Conservation (phyloP, 1,139 yeast species). For the Debaryomyces subglobosus region DNA sequence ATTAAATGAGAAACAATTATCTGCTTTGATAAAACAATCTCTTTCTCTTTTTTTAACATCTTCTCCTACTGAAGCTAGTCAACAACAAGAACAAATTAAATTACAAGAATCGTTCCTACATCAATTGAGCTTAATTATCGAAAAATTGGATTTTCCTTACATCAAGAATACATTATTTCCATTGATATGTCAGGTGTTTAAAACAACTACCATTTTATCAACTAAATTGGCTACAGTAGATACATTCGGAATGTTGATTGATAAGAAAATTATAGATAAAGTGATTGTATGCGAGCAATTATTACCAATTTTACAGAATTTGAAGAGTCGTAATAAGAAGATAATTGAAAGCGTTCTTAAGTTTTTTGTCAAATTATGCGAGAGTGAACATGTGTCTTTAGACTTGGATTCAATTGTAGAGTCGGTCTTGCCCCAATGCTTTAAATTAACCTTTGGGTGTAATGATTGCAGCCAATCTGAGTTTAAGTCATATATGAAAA, state of each 20-base stretch:
- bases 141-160: conserved; percentile 67
- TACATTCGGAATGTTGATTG: conserved; percentile 62
- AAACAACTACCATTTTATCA: conserved; percentile 79
- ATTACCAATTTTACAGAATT: conserved; percentile 70
- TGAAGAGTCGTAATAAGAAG: conserved; percentile 77
- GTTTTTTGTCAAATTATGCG: conserved; percentile 51
- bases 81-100: conserved; percentile 36
- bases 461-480: conserved; percentile 43
- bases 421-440: conserved; percentile 41
- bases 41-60: conserved; percentile 33
- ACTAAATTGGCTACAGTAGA: conserved; percentile 74
- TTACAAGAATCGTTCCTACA: conserved; percentile 61
- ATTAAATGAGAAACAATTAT: conserved; percentile 50
- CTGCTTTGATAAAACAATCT: conserved; percentile 35
- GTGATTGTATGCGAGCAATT: conserved; percentile 74
- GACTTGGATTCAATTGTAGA: conserved; percentile 44
- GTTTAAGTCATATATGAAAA: conserved; percentile 33
- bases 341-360: conserved; percentile 59
- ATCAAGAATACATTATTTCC: conserved; percentile 78
- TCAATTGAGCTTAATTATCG: conserved; percentile 47
- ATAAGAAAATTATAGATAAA: conserved; percentile 65
- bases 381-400: conserved; percentile 39
- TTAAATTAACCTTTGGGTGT: conserved; percentile 43
- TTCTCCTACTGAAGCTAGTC: conserved; percentile 28
- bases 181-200: conserved; percentile 67